Percentiles rank a stretch among this genome's conserved stretches.
Evolutionary conservation across 2,329 filamentous ascomycete genomes (phyloP).

Genomic region (Hymenoscyphus repandus): DNA sequence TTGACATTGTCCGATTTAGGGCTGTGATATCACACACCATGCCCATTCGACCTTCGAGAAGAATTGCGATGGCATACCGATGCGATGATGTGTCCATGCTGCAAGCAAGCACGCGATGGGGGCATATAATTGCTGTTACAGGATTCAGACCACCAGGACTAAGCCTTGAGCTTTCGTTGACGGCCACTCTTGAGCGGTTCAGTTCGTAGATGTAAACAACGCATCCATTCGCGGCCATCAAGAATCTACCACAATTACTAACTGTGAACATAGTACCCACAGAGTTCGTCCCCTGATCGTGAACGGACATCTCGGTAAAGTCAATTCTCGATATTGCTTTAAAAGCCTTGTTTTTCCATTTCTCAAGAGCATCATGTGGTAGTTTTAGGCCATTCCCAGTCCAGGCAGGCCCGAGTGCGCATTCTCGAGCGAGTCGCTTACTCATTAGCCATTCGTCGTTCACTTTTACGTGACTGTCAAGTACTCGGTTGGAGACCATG

Average conservation of each 20-base stretch:
- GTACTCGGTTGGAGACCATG: constrained; percentile 19
- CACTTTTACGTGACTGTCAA: constrained; percentile 9
- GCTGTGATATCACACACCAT: constrained; percentile 51
- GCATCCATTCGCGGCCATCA: constrained; percentile 49
- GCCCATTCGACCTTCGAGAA: constrained; percentile 55
- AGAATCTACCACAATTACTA: constrained; percentile 53
- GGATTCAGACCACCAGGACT: constrained; percentile 35
- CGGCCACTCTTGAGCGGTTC: constrained; percentile 18
- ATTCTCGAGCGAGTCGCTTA: constrained; percentile 39
- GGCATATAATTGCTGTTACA: constrained; percentile 51
- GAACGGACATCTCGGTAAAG: constrained; percentile 33
- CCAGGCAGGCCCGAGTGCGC: constrained; percentile 31
- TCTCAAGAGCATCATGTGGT: background rate
- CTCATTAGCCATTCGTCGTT: constrained; percentile 34
- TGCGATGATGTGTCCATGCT: constrained; percentile 57
- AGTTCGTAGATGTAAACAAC: constrained; percentile 51
- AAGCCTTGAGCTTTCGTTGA: background rate
- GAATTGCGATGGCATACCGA: constrained; percentile 49
- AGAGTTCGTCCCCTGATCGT: constrained; percentile 19
- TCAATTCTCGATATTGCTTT: constrained; percentile 32
- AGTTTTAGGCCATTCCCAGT: constrained; percentile 23
- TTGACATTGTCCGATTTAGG: constrained; percentile 5
- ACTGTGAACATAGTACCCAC: constrained; percentile 32
- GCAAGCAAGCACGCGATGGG: constrained; percentile 50
- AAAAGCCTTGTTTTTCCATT: constrained; percentile 27